Base-by-base conservation (phyloP, 176 grass and related monocot species). In the Rhynchospora breviuscula region DNA sequence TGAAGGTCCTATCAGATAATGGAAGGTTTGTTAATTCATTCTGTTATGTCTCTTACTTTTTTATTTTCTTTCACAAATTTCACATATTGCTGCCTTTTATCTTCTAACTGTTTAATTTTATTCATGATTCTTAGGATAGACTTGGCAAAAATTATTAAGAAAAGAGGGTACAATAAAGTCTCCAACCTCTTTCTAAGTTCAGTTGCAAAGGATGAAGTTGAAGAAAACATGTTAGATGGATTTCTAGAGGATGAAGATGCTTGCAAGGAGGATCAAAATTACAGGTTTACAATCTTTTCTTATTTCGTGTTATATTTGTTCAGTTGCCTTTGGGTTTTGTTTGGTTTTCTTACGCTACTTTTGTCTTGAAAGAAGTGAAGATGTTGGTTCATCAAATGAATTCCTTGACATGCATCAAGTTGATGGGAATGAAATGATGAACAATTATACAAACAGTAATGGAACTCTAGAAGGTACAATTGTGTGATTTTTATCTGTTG, bases 111-210 rank as follows among this genome's bases (percentile, higher is more conserved):
- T 54, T 76, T 26, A 71, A 86, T 71, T 56, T 59, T 57, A 10
- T 59, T 83, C 52, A 25, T 17, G 18, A 66, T 87, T 77, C 26
- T 80, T 60, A 87, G 86, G 80, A 87, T 77, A 51, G 86, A 87
- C 67, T 81, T 87, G 72, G 86, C 80, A 83, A 67, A 87, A 57
- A 62, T 83, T 77, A 81, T 87, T 79, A 82, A 81, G 57, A 80
- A 74, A 73, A 87, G 86, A 78, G 86, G 86, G 63, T 87, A 78
- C 57, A 83, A 87, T 25, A 73, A n/a, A 35, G 45, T 87, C 5
- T 65, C 68, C 47, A 74, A 83, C 15, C 45, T 83, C 11, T 74
- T 78, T 56, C 23, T 65, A 14, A 83, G 54, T 83, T 83, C 86
- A 52, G 70, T 52, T 77, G 23, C 10, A 59, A 84, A 25, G 4